Base-by-base conservation (phyloP, 768 basidiomycete species). In the Suillus sp. region DNA sequence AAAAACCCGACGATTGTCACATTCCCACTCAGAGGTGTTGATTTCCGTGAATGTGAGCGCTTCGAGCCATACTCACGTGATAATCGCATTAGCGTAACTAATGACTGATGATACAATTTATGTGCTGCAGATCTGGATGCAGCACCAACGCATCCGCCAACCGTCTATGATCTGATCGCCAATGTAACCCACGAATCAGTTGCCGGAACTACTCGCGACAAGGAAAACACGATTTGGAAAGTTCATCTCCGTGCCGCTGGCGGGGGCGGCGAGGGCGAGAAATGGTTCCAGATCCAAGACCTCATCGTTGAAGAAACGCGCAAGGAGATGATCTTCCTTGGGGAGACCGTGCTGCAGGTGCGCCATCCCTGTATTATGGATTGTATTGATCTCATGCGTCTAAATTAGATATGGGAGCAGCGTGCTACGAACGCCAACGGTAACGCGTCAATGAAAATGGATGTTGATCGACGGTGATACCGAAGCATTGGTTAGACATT, bases 1-100 rank as follows among this genome's bases (percentile, higher is more conserved):
- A 97, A 97, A 78, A 99, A 99, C 71, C 96, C 96, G 9, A 99
- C 97, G 1, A 96, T 99, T 65, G 92, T 99, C 68, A 99, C 96
- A 72, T 99, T 97, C 71, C 96, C 96, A 3, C 81, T 98, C 30
- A 86, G 92, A 63, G 96, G 96, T 4, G 84, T 99, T 22, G 96
- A 99, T 76, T 90, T 99, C 75, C 80, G 79, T 69, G 95, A 95
- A 57, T 98, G 97, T 97, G 74, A 70, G 95, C 25, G 38, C 38
- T 57, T 81, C 9, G 45, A 61, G 70, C 63, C 67, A 65, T 66
- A 66, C 64, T 68, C 66, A 68, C 58, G 62, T 62, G 51, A 65
- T 62, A 68, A 64, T 59, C 54, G 68, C 67, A 62, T 62, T 70
- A 68, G 67, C 65, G 67, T 62, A 71, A 67, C 67, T 64, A 66